These are phyloP conservation scores for Pontederia crassipes DNA, from an alignment of 176 grass and related monocot species.

Conservation along the genomic window DNA sequence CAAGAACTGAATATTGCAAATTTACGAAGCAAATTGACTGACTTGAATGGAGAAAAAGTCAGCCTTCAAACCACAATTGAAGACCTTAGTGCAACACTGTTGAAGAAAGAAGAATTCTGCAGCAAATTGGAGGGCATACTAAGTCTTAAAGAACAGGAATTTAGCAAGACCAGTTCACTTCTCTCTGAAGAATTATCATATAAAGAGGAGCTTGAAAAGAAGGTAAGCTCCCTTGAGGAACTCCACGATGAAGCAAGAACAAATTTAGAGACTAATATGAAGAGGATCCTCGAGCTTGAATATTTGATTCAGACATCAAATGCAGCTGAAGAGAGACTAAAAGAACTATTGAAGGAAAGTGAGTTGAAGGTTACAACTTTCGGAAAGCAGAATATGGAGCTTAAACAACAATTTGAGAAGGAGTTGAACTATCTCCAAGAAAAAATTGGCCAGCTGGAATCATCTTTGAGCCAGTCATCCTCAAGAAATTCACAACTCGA, in stretches of 20 bases:
- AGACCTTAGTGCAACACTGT: slow-evolving; percentile 37
- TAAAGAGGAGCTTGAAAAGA: slow-evolving; percentile 58
- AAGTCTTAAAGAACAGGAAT: slow-evolving; percentile 29
- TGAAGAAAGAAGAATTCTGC: slow-evolving; percentile 27
- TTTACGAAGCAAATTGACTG: slow-evolving; percentile 33
- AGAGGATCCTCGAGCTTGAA: slow-evolving; percentile 42
- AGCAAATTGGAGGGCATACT: slow-evolving; percentile 39
- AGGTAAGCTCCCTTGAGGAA: slow-evolving; percentile 52
- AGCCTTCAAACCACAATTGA: slow-evolving; percentile 29
- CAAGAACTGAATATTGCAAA: slow-evolving; percentile 37
- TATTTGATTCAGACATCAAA: slow-evolving; percentile 38
- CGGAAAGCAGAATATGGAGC: slow-evolving; percentile 33
- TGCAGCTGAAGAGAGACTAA: slow-evolving; percentile 41
- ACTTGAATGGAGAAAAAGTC: slow-evolving; percentile 49
- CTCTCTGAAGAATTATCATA: slow-evolving; percentile 48
- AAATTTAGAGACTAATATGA: slow-evolving; percentile 29
- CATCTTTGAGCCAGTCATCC: slow-evolving; percentile 10
- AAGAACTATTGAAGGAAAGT: slow-evolving; percentile 39
- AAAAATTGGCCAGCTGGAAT: slow-evolving; percentile 26
- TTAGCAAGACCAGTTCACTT: slow-evolving; percentile 43
- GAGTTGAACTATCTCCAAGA: slow-evolving; percentile 14
- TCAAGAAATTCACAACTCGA: slow-evolving; percentile 11
- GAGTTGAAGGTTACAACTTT: slow-evolving; percentile 51
- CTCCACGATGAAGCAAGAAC: slow-evolving; percentile 38
- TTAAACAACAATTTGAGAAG: slow-evolving; percentile 19